These are phyloP conservation scores for Didymella keratinophila DNA, from an alignment of 2,329 filamentous ascomycete species.

Conservation along the genomic window DNA sequence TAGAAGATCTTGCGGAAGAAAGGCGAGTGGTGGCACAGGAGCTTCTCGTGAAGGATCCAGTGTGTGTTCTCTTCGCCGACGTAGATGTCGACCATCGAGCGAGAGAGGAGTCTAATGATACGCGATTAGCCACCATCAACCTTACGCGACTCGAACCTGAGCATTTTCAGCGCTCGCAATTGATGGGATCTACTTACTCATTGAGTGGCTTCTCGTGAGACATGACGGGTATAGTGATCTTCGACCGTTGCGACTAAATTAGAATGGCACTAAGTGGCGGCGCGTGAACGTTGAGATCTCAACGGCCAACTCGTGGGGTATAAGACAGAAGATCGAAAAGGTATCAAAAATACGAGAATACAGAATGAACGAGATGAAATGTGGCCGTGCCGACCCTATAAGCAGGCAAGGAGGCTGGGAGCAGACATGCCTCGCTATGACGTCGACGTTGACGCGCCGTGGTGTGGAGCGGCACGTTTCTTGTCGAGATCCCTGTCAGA, in stretches of 20 bases:
- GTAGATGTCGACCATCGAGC: conserved; percentile 64
- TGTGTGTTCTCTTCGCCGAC: conserved; percentile 62
- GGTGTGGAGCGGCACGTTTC: conserved; percentile 32
- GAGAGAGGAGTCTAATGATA: conserved; percentile 58
- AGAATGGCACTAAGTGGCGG: conserved; percentile 21
- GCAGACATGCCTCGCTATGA: conserved; percentile 34
- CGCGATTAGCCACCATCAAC: conserved; percentile 1
- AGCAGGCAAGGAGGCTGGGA: conserved; percentile 39
- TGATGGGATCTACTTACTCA: conserved; percentile 36
- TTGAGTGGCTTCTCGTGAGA: conserved; percentile 46
- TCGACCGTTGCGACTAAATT: conserved; percentile 30
- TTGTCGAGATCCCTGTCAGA: conserved; percentile 39
- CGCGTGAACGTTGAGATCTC: conserved; percentile 21
- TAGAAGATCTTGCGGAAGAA: conserved; percentile 64
- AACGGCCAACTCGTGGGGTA: conserved; percentile 20
- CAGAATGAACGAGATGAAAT: conserved; percentile 15
- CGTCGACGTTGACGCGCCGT: conserved; percentile 42
- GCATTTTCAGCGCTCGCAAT: background rate
- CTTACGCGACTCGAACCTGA: background rate
- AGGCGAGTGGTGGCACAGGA: conserved; percentile 62
- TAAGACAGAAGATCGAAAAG: conserved; percentile 13
- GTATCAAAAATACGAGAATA: conserved; percentile 14
- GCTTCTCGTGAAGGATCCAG: conserved; percentile 65
- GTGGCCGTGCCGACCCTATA: conserved; percentile 39
- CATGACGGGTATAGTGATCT: conserved; percentile 32